Evolutionary conservation across 2,329 filamentous ascomycete species (phyloP).

Genomic region (Neurospora crassa): DNA sequence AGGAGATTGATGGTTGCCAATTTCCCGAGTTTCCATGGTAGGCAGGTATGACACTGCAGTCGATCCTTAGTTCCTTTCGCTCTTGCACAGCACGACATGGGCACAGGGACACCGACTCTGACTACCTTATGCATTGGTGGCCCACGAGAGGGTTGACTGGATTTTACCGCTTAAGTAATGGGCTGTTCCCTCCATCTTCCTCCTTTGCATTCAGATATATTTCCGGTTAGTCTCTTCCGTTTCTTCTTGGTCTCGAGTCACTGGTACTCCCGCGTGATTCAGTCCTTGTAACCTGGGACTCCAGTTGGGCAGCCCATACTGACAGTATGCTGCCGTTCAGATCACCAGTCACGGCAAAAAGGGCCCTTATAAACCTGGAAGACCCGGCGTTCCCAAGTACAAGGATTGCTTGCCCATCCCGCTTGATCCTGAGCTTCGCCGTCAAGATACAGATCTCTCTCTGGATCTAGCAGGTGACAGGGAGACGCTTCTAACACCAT

Average conservation of each 20-base stretch:
- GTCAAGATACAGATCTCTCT: too few relatives aligned
- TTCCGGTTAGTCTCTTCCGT: background rate
- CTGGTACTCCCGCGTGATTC: background rate
- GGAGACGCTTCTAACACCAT: background rate
- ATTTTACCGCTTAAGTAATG: background rate
- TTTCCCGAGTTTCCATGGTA: too few relatives aligned
- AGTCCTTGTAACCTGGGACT: background rate
- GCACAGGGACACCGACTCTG: background rate
- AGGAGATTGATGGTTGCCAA: too few relatives aligned
- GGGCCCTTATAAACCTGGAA: background rate
- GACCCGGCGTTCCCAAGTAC: too few relatives aligned
- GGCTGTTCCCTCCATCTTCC: background rate
- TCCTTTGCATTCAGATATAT: background rate
- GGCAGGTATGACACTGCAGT: background rate
- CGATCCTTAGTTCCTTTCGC: background rate
- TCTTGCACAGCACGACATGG: background rate
- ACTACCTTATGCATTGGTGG: background rate
- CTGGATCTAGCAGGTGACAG: too few relatives aligned
- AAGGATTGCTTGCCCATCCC: too few relatives aligned
- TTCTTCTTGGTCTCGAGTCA: background rate
- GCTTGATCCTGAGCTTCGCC: too few relatives aligned
- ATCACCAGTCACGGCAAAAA: background rate
- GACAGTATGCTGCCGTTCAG: background rate
- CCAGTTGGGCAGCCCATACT: too few relatives aligned
- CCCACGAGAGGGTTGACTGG: background rate